These are phyloP conservation scores for Trichoderma cornu-damae DNA, from an alignment of 2,329 filamentous ascomycete genomes.

Conservation along the genomic window DNA sequence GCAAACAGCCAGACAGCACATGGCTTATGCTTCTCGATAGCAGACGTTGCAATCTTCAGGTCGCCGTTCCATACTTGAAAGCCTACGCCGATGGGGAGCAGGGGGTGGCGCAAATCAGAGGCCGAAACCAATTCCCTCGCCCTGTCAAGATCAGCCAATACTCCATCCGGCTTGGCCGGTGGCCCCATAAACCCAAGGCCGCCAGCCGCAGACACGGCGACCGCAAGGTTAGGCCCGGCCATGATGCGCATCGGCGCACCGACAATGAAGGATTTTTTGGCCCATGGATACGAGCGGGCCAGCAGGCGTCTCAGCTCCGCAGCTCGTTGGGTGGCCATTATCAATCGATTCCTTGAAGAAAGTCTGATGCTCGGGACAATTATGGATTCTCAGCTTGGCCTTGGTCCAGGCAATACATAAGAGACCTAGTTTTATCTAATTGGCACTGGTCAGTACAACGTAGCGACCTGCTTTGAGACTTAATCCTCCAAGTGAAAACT, in stretches of 20 bases:
- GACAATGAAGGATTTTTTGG: slow-evolving; percentile 47
- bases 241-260: slow-evolving; percentile 67
- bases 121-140: slow-evolving; percentile 25
- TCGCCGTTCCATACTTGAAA: slow-evolving; percentile 43
- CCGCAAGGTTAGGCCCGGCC: slow-evolving; percentile 49
- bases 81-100: slow-evolving; percentile 42
- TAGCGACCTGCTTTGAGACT: background rate
- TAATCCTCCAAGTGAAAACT: too few relatives aligned
- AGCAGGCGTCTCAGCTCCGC: slow-evolving; percentile 12
- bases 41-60: slow-evolving; percentile 29
- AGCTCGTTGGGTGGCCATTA: slow-evolving; percentile 10
- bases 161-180: slow-evolving; percentile 32
- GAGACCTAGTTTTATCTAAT: too few relatives aligned
- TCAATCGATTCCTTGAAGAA: background rate
- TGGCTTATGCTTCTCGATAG: slow-evolving; percentile 31
- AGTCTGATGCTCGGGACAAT: background rate
- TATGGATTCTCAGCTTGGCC: background rate
- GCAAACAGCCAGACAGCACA: slow-evolving; percentile 47
- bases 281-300: slow-evolving; percentile 26
- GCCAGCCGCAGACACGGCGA: slow-evolving; percentile 64
- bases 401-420: background rate
- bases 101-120: slow-evolving; percentile 15
- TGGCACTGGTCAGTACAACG: background rate
- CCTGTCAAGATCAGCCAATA: slow-evolving; percentile 29
- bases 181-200: slow-evolving; percentile 54